phyloP scores from a whole-genome alignment of 116 monocot species.

The Cymodocea nodosa region DNA sequence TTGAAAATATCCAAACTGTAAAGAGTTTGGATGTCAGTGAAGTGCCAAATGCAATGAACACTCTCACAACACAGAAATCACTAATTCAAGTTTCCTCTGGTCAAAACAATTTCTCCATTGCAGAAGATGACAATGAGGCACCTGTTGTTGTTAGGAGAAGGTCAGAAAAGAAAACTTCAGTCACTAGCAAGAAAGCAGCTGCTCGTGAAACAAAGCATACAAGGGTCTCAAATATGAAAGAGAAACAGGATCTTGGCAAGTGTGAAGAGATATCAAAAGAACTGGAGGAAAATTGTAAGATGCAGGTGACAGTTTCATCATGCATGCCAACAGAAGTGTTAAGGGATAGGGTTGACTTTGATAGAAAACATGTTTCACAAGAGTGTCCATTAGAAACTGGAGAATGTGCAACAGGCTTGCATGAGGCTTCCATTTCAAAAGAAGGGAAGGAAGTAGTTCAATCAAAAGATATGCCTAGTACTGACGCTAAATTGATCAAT shows the following conservation, averaged over 20 bases:
- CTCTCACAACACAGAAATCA: constrained; percentile 10
- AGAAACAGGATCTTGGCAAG: constrained; percentile 2
- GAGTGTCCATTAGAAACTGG: not conserved
- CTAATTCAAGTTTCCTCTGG: constrained; percentile 9
- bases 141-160: constrained; percentile 26
- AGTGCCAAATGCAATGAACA: not conserved
- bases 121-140: constrained; percentile 8
- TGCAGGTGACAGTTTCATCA: not conserved
- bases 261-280: not conserved
- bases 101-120: constrained; percentile 10
- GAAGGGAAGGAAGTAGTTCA: constrained; percentile 1
- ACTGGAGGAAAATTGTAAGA: constrained; percentile 4
- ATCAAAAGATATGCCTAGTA: not conserved
- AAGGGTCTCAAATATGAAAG: constrained; percentile 4
- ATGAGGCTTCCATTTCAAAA: not conserved
- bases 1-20: too few species aligned
- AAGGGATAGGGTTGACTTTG: not conserved
- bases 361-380: not conserved
- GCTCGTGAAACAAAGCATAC: constrained; percentile 52
- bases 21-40: not conserved
- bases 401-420: constrained; percentile 3
- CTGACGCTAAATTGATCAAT: not conserved
- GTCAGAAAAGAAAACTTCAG: constrained; percentile 45
- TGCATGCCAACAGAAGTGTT: not conserved
- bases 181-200: constrained; percentile 63